phyloP scores from a whole-genome alignment of 2,329 filamentous ascomycete genomes.

The Curvularia spicifera region DNA sequence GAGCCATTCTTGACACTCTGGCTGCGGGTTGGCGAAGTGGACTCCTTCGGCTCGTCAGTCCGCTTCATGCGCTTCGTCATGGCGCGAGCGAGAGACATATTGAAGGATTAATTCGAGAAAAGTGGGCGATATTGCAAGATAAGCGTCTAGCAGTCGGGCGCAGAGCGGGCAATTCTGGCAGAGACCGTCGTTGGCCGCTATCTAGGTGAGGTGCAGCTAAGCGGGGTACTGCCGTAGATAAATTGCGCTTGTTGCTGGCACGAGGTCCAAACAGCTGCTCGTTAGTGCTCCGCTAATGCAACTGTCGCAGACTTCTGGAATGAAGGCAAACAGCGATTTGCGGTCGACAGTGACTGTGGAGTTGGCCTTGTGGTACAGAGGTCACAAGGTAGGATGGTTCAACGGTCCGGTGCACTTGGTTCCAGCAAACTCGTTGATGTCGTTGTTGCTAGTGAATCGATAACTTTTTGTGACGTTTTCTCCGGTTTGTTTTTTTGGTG shows the following conservation, averaged over 20 bases:
- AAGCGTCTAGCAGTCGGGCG: conserved; percentile 33
- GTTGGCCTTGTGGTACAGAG: conserved; percentile 37
- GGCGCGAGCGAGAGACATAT: conserved; percentile 70
- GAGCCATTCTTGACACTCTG: conserved; percentile 56
- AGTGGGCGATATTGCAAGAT: conserved; percentile 35
- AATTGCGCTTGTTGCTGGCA: conserved; percentile 37
- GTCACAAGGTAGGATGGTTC: conserved; percentile 24
- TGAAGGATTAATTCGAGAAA: conserved; percentile 43
- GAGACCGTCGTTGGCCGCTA: conserved; percentile 36
- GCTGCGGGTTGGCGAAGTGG: conserved; percentile 47
- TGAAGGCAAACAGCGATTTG: conserved; percentile 20
- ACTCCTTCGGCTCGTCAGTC: conserved; percentile 44
- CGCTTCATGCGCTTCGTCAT: conserved; percentile 73
- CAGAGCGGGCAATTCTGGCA: conserved; percentile 42
- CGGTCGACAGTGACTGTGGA: not conserved
- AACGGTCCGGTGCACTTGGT: conserved; percentile 16
- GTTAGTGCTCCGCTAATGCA: conserved; percentile 27
- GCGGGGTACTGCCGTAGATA: conserved; percentile 48
- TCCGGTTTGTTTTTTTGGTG: not conserved
- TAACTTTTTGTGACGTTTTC: not conserved
- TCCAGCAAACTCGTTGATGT: conserved; percentile 12
- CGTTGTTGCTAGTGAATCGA: conserved; percentile 23
- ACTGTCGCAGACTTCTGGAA: conserved; percentile 32
- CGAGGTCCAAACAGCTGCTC: conserved; percentile 28
- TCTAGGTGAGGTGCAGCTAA: conserved; percentile 32